phyloP scores from a whole-genome alignment of 2,329 filamentous ascomycete species.

The Stagonosporopsis chrysanthemi region DNA sequence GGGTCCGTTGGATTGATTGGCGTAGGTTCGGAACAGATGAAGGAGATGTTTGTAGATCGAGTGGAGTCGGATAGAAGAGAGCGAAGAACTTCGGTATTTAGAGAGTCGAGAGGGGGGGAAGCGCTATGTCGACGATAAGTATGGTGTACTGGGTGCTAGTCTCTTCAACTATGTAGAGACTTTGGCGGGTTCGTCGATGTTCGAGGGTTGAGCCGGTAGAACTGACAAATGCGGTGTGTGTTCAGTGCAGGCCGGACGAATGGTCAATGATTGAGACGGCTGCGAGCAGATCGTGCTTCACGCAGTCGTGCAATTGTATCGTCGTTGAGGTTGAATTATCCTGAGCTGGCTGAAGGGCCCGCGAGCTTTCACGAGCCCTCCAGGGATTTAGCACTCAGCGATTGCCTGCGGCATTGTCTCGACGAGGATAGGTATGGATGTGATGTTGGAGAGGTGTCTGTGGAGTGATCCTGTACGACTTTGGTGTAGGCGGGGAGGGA shows the following conservation, averaged over 20 bases:
- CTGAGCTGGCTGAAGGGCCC: conserved; percentile 80
- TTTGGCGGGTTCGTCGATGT: conserved; percentile 44
- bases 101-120: conserved; percentile 24
- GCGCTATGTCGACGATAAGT: conserved; percentile 35
- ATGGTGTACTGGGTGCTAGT: conserved; percentile 45
- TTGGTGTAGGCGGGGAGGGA: conserved; percentile 49
- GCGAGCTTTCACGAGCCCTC: conserved; percentile 65
- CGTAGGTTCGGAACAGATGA: not conserved
- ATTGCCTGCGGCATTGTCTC: conserved; percentile 58
- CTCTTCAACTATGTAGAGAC: conserved; percentile 49
- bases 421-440: conserved; percentile 50
- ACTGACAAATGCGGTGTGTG: conserved; percentile 43
- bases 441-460: conserved; percentile 31
- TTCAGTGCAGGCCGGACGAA: conserved; percentile 44
- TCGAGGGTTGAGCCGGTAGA: conserved; percentile 39
- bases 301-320: conserved; percentile 49
- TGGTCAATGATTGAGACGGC: conserved; percentile 40
- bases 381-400: conserved; percentile 82
- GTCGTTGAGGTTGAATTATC: conserved; percentile 67
- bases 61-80: conserved; percentile 9
- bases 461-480: conserved; percentile 46
- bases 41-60: not conserved
- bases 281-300: conserved; percentile 44
- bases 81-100: conserved; percentile 8
- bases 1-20: conserved; percentile 4